Percentiles rank a stretch among this genome's conserved stretches.
Conservation (phyloP, 805 yeast genomes). For the Zygotorulaspora florentina region DNA sequence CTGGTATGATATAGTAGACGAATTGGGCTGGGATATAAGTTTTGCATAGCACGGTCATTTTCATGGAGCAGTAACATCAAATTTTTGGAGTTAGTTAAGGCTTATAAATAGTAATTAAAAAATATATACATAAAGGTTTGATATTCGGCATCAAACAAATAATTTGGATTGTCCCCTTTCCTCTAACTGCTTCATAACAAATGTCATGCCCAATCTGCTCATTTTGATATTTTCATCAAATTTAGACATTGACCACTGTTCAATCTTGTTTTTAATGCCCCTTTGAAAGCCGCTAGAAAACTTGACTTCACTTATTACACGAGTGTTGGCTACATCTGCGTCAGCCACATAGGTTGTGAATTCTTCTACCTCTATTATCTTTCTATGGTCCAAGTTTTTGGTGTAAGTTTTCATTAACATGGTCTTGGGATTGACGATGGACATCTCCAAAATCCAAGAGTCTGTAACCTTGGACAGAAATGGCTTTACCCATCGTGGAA, state of each 20-base stretch:
- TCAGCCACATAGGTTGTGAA: constrained; percentile 51
- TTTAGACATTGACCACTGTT: constrained; percentile 70
- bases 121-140: constrained; percentile 2
- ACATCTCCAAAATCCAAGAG: constrained; percentile 77
- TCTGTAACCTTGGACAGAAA: constrained; percentile 65
- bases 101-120: not conserved
- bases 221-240: constrained; percentile 64
- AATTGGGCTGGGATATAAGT: constrained; percentile 72
- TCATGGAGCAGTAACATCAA: not conserved
- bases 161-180: constrained; percentile 21
- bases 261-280: constrained; percentile 63
- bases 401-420: constrained; percentile 63
- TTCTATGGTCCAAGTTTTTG: constrained; percentile 78
- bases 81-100: not conserved
- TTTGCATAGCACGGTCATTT: constrained; percentile 44
- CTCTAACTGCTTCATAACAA: constrained; percentile 66
- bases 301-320: constrained; percentile 56
- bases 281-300: constrained; percentile 65
- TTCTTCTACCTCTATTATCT: constrained; percentile 76
- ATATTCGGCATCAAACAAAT: not conserved
- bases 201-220: constrained; percentile 67
- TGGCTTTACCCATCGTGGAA: constrained; percentile 76
- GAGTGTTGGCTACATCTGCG: constrained; percentile 35
- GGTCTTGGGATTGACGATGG: constrained; percentile 60
- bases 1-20: constrained; percentile 65